Base-by-base conservation (phyloP, 1,139 yeast genomes). In the Insectozyma bohioensis region DNA sequence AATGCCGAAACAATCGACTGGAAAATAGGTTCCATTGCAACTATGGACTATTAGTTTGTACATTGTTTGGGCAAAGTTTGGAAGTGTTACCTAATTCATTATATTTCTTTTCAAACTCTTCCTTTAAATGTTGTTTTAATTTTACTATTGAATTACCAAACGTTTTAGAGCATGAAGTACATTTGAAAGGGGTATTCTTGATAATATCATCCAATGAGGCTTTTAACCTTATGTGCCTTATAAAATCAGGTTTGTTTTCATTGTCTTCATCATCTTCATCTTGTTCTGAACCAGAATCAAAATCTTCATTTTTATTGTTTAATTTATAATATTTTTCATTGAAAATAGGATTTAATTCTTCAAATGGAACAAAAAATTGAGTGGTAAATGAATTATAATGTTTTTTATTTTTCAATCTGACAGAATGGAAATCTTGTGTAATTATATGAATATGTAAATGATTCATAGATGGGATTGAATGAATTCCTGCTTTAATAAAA, bases 311-410 rank as follows among this genome's bases (percentile, higher is more conserved):
- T 11, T 26, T 24, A 12, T 25, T 29, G 9, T 15, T 23, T n/a
- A 31, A 24, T 15, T 31, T 24, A 13, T 35, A 30, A 25, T 38
- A 34, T 13, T 26, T 26, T 30, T 35, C 39, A 29, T 36, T 42
- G 18, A 15, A 31, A 10, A 26, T 11, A 9, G 52, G 50, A 21
- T 46, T 43, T 19, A 51, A 38, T 27, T 38, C 36, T 5, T 64
- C 67, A 53, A 80, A 76, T 0, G 61, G 59, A 1, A 84, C 78
- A 42, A 85, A 85, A 52, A 85, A 85, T 1, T 48, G 47, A 0
- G 88, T 76, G 16, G 68, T 76, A 55, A 85, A 85, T 4, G 90
- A 79, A 49, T 80, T 80, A 55, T 78, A 85, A 54, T 85, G 95
- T 39, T 68, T 72, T 40, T 72, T 77, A 46, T 78, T 65, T 51